Base-by-base conservation (phyloP, 306 rosid species). In the Ceratonia siliqua region DNA sequence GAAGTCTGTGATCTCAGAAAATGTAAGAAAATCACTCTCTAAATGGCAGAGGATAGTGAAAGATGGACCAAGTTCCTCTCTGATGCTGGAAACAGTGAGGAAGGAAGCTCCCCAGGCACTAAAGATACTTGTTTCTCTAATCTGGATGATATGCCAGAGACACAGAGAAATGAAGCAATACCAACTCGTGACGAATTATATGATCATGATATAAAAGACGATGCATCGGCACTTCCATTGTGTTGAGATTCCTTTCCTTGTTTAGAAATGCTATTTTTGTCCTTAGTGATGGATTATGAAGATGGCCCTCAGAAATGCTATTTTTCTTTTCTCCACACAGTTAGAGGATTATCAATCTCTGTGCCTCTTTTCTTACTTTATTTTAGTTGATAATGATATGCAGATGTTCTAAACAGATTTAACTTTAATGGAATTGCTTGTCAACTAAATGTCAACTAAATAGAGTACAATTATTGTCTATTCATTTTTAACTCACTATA, bases 41-140 rank as follows among this genome's bases (percentile, higher is more conserved):
- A 90, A 85, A 67, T 94, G 98, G 96, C 81, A 78, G 68, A 89
- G 86, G 76, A 85, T 91, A 75, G 97, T 88, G 78, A 88, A 84
- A 87, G 83, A 80, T 8, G 87, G 50, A 75, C 81, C 85, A 12
- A 33, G 79, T 68, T 59, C 83, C 20, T 45, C n/a, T n/a, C 83
- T 24, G 20, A 50, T 73, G 73, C n/a, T n/a, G n/a, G n/a, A n/a
- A 74, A 28, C 35, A 68, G 66, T 63, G 69, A 41, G 36, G 89
- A 89, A 81, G 91, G 88, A 78, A 88, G 87, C 68, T 76, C 83
- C 68, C 75, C 85, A 6, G 68, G 82, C 55, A 74, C 58, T 5
- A 80, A 50, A 15, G 59, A 54, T 11, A 38, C 58, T 45, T 76
- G 70, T 73, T 38, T 63, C 68, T 43, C 78, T 2, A 61, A 54